phyloP scores from a whole-genome alignment of 768 basidiomycete genomes.

The Mycena leptocephala region DNA sequence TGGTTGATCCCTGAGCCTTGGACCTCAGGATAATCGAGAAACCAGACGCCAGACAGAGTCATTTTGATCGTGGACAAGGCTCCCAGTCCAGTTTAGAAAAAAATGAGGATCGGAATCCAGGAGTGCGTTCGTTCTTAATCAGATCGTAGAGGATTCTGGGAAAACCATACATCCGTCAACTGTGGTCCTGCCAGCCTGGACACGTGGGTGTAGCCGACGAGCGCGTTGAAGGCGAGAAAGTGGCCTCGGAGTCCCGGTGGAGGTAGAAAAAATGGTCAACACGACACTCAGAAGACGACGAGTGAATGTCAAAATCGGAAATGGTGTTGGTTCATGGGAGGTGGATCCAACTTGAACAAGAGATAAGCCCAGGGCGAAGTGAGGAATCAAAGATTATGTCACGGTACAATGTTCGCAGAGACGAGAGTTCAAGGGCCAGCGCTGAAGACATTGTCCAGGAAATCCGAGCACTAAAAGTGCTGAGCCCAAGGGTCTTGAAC shows the following conservation, averaged over 20 bases:
- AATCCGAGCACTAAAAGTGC: too few species aligned
- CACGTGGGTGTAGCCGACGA: background rate
- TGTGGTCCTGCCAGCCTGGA: background rate
- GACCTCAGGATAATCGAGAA: background rate
- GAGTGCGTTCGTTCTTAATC: background rate
- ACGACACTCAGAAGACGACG: background rate
- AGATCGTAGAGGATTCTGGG: background rate
- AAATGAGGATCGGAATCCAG: background rate
- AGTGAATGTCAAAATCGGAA: background rate
- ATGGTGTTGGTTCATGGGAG: background rate
- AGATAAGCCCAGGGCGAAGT: background rate
- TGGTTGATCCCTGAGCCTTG: background rate
- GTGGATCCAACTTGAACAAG: background rate
- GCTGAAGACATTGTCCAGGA: too few species aligned
- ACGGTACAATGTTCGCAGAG: too few species aligned
- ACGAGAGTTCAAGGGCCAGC: too few species aligned
- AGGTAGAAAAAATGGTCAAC: background rate
- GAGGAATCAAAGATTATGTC: background rate
- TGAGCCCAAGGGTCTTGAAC: too few species aligned
- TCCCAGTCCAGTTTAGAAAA: background rate
- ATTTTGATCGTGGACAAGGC: background rate
- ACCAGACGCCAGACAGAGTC: background rate
- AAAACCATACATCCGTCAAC: background rate
- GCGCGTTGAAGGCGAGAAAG: background rate
- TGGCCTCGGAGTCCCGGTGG: background rate